A percentile compares a stretch with the other conserved stretches of the same genome.
phyloP scores from a whole-genome alignment of 2,329 filamentous ascomycete genomes.

The Zymoseptoria pseudotritici region DNA sequence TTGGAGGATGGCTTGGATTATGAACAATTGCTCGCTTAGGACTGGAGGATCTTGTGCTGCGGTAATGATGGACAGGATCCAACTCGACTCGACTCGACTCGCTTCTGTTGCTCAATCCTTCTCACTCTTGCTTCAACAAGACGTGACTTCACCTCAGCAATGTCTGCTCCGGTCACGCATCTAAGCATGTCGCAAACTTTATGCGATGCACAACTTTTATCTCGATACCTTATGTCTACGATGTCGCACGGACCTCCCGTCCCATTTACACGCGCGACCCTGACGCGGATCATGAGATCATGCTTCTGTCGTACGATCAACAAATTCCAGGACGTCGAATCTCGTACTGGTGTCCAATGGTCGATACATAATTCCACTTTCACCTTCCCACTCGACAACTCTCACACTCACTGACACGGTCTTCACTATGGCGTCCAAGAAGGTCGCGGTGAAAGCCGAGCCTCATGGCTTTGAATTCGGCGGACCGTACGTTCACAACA shows the following conservation, averaged over 20 bases:
- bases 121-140: not conserved
- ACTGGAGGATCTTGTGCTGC: not conserved
- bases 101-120: not conserved
- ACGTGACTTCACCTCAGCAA: not conserved
- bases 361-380: not conserved
- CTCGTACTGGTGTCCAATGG: not conserved
- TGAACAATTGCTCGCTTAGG: not conserved
- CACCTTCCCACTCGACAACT: not conserved
- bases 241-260: not conserved
- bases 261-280: not conserved
- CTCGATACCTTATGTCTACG: not conserved
- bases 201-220: not conserved
- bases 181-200: not conserved
- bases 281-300: not conserved
- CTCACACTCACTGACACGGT: not conserved
- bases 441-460: constrained; percentile 4
- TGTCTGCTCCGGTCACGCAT: not conserved
- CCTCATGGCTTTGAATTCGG: constrained; percentile 41
- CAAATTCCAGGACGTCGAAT: not conserved
- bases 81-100: not conserved
- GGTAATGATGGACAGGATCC: not conserved
- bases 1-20: not conserved
- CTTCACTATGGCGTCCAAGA: constrained; percentile 6
- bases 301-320: not conserved
- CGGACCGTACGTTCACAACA: constrained; percentile 36